Evolutionary conservation across 2,329 filamentous ascomycete genomes (phyloP), one percentile per base, ranked within the genome.

Genomic region (Penicillium sp.): DNA sequence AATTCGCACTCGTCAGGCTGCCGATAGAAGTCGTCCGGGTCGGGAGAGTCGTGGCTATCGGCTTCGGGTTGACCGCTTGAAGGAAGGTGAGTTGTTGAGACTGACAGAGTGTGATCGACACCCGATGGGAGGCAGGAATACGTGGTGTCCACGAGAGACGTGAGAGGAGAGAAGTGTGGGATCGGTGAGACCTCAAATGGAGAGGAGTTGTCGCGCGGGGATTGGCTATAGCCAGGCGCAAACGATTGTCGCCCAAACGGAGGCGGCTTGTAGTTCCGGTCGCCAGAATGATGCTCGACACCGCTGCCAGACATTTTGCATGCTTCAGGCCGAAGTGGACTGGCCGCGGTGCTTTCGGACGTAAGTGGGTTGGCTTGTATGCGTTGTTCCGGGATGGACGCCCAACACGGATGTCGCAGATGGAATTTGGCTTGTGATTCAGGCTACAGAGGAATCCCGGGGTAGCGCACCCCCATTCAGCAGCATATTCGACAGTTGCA

Each of bases 21-120:
- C 57, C 75, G 72, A 59, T 79, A 80, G 64, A 76, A 79, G 18
- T 78, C 76, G 65, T 76, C 75, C 32, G 76, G 77, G 58, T 77
- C 73, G 39, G 71, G 67, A 24, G 69, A 72, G 13, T 60, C 54
- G 59, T 40, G 47, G 54, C 42, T 48, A 43, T 24, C 44, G 40
- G 37, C 44, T 50, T 42, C 50, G 24, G 50, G 46, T 47, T 49
- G 57, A 44, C 32, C 49, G 49, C 35, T 46, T 18, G 53, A 37
- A 53, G 49, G 44, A 56, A 59, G 50, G 64, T 64, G 44, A 52
- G 60, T 47, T 50, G 59, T 40, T 50, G 54, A 49, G 31, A 38
- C 45, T 24, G 51, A 46, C 37, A 43, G 42, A 42, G 44, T 54
- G 47, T 53, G 49, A 56, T 57, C 44, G 44, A 53, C 49, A 46